phyloP scores from a whole-genome alignment of 306 rosid species.

The Fragaria iinumae region DNA sequence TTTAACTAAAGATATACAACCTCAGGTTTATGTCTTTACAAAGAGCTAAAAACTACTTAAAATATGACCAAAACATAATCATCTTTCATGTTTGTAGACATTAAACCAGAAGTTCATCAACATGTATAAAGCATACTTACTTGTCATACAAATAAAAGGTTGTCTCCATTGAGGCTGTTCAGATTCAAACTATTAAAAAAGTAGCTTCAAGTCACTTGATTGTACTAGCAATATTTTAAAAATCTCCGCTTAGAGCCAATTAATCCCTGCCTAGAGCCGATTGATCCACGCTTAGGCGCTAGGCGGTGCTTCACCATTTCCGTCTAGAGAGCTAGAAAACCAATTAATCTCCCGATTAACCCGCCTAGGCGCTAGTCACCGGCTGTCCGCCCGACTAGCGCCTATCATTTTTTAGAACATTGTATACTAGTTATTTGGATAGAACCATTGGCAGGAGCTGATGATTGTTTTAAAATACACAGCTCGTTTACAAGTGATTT shows the following conservation, averaged over 20 bases:
- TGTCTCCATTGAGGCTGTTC: slow-evolving; percentile 74
- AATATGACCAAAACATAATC: background rate
- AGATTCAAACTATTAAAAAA: slow-evolving; percentile 79
- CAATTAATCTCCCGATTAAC: too few relatives aligned
- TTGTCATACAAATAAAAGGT: slow-evolving; percentile 51
- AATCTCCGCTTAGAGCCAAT: too few relatives aligned
- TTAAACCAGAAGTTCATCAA: background rate
- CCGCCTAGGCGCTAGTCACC: too few relatives aligned
- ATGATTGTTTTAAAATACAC: slow-evolving; percentile 10
- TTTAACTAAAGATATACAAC: background rate
- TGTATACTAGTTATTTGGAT: slow-evolving; percentile 31
- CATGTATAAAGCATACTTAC: slow-evolving; percentile 36
- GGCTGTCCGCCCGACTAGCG: too few relatives aligned
- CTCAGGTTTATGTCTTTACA: background rate
- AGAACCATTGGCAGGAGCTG: slow-evolving; percentile 25
- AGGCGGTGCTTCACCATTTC: too few relatives aligned
- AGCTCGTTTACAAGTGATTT: too few relatives aligned
- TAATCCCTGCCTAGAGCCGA: too few relatives aligned
- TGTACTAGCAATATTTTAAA: too few relatives aligned
- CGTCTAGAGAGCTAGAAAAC: too few relatives aligned
- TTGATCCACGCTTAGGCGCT: too few relatives aligned
- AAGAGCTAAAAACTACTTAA: background rate
- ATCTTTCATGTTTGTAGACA: background rate
- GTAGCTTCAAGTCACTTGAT: slow-evolving; percentile 51
- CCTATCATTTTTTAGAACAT: too few relatives aligned